Conservation (phyloP, 75 land plant species). For the Cryptomeria japonica region DNA sequence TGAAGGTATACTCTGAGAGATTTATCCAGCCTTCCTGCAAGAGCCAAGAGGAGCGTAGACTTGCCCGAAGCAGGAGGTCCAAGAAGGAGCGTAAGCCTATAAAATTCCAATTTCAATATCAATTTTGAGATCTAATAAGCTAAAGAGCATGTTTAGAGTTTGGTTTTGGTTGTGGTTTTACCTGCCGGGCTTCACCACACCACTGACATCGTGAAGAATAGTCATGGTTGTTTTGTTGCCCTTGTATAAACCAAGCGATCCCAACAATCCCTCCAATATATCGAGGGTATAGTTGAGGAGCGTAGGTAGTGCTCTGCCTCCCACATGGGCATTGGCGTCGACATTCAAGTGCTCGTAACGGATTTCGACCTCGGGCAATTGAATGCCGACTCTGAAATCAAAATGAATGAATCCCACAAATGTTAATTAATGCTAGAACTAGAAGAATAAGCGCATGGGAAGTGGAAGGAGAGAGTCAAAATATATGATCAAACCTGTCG, state of each 20-base stretch:
- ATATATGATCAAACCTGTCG: slow-evolving; percentile 18
- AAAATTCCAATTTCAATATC: too few relatives aligned
- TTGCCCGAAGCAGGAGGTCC: too few relatives aligned
- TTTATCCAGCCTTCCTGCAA: too few relatives aligned
- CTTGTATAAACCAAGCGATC: not conserved
- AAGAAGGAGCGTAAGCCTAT: too few relatives aligned
- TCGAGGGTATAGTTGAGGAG: slow-evolving; percentile 49
- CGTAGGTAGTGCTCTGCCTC: slow-evolving; percentile 65
- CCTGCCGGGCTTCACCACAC: not conserved
- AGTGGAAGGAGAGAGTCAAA: not conserved
- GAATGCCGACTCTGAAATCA: slow-evolving; percentile 62
- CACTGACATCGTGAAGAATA: slow-evolving; percentile 3
- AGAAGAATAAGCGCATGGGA: not conserved
- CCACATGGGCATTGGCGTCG: slow-evolving; percentile 63
- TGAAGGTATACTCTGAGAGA: too few relatives aligned
- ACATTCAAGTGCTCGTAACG: slow-evolving; percentile 64
- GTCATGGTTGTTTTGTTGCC: not conserved
- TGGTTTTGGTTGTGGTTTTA: too few relatives aligned
- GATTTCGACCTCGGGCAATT: slow-evolving; percentile 73
- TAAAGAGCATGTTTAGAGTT: too few relatives aligned
- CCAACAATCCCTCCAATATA: slow-evolving; percentile 12
- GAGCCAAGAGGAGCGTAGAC: too few relatives aligned
- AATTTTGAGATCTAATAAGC: too few relatives aligned
- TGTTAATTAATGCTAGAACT: too few relatives aligned
- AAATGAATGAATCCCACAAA: not conserved